Conservation (phyloP, 2,329 filamentous ascomycete species). For the Waltergamsia citrina region DNA sequence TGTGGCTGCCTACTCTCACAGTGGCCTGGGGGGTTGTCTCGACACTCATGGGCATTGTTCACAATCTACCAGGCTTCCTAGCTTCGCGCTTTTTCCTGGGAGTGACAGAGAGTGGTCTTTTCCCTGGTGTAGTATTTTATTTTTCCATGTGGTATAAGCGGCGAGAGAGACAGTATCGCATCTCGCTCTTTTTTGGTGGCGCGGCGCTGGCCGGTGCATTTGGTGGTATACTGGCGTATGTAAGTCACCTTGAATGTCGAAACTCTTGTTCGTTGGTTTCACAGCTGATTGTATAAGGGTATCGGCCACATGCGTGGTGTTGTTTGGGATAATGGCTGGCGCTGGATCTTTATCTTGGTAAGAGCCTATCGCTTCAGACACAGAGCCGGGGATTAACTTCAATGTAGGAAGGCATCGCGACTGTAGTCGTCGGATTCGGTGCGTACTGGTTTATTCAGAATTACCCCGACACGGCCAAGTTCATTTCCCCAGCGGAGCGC, state of each 20-base stretch:
- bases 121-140: conserved; percentile 40
- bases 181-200: conserved; percentile 46
- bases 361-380: conserved; percentile 8
- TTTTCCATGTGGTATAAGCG: conserved; percentile 47
- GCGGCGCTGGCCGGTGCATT: conserved; percentile 47
- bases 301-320: conserved; percentile 44
- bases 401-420: conserved; percentile 44
- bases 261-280: neutral
- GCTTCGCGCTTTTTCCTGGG: conserved; percentile 45
- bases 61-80: conserved; percentile 39
- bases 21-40: conserved; percentile 38
- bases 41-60: conserved; percentile 35
- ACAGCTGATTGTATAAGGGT: conserved; percentile 21
- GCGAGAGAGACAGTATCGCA: conserved; percentile 42
- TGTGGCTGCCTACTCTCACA: conserved; percentile 50
- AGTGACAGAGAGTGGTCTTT: conserved; percentile 41
- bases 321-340: conserved; percentile 42
- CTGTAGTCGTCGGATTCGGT: conserved; percentile 37
- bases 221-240: conserved; percentile 45
- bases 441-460: conserved; percentile 57
- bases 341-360: conserved; percentile 53
- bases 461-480: conserved; percentile 50
- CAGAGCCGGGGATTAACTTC: conserved; percentile 26
- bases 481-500: conserved; percentile 44
- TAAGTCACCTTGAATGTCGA: conserved; percentile 13